Conservation (phyloP, 352 stramenopile species). For the Phytophthora lateralis region DNA sequence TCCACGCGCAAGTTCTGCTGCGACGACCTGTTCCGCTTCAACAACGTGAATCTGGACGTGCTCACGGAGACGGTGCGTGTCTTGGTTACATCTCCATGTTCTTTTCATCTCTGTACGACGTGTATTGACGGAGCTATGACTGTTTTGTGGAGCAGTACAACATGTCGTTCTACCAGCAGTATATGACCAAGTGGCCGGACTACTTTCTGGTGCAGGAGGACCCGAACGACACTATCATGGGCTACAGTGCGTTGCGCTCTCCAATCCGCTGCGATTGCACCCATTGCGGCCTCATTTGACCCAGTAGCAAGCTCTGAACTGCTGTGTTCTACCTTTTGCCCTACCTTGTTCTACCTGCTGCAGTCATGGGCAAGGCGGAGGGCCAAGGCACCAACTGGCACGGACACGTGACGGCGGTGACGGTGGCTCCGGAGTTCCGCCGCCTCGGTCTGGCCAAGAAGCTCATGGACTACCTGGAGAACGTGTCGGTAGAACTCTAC, state of each 20-base stretch:
- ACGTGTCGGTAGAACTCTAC: slow-evolving; percentile 77
- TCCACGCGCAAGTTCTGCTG: slow-evolving; percentile 96
- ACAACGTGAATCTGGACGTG: slow-evolving; percentile 98
- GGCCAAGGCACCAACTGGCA: slow-evolving; percentile 96
- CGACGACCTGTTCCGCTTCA: slow-evolving; percentile 98
- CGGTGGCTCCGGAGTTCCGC: slow-evolving; percentile 96
- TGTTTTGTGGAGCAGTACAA: slow-evolving; percentile 86
- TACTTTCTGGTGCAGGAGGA: slow-evolving; percentile 96
- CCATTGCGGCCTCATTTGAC: neutral
- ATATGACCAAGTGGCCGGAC: slow-evolving; percentile 97
- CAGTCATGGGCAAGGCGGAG: slow-evolving; percentile 97
- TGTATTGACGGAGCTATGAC: slow-evolving; percentile 20
- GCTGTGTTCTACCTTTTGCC: slow-evolving; percentile 7
- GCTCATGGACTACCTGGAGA: slow-evolving; percentile 95
- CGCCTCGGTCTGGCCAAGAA: slow-evolving; percentile 91
- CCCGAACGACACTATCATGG: slow-evolving; percentile 94
- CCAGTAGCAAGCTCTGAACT: slow-evolving; percentile 5
- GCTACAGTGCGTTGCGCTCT: slow-evolving; percentile 76
- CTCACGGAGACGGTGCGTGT: slow-evolving; percentile 92
- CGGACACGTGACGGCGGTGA: slow-evolving; percentile 98
- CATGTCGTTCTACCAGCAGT: slow-evolving; percentile 97
- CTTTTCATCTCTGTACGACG: neutral
- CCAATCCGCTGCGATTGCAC: slow-evolving; percentile 5
- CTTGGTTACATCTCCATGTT: neutral
- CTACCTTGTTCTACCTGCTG: slow-evolving; percentile 9